Base-by-base conservation (phyloP, 129 eudicot genomes). In the Lactuca saligna region DNA sequence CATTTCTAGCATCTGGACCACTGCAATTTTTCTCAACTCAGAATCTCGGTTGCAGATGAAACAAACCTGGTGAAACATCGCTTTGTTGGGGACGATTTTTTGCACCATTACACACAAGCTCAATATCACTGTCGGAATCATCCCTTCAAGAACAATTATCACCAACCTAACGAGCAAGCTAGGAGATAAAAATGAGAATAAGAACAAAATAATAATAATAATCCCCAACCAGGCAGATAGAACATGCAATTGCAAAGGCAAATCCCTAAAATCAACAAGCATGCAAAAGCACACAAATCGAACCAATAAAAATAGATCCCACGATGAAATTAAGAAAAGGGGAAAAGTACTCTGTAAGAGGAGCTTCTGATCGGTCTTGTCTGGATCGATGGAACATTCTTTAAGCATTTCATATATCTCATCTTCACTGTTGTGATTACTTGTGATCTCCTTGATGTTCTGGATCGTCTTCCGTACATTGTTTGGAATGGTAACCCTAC, bases 371-470 rank as follows among this genome's bases (percentile, higher is more conserved):
- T 80, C 54, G 48, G 98, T 86, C 75, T 92, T 96, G 75, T 92
- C 85, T 65, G 98, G 98, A 86, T 92, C 98, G 95, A 88, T 92
- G 37, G 79, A 72, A 75, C 96, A 86, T 41, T 92, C 96, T 75
- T 79, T 84, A 39, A 92, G 91, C 91, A 81, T 86, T 63, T 86
- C 83, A 77, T 92, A 92, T 35, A 92, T 87, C 80, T 92, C 98
- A 59, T 89, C 98, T 11, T 92, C 98, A 66, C 81, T 20, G 20
- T 20, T 76, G 67, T 92, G 91, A 64, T 75, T 86, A 17, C 95
- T 91, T 1, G 87, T 75, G 82, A 86, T 89, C 89, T 92, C 98
- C 83, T 89, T 89, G 2, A 92, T 84, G 75, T 84, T 81, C 61
- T 92, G 88, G 86, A 92, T 89, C 92, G 68, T 81, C 76, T 85